Evolutionary conservation across 805 yeast species (phyloP), one percentile per base, ranked within the genome.

Genomic region (Ogataea zsoltii): DNA sequence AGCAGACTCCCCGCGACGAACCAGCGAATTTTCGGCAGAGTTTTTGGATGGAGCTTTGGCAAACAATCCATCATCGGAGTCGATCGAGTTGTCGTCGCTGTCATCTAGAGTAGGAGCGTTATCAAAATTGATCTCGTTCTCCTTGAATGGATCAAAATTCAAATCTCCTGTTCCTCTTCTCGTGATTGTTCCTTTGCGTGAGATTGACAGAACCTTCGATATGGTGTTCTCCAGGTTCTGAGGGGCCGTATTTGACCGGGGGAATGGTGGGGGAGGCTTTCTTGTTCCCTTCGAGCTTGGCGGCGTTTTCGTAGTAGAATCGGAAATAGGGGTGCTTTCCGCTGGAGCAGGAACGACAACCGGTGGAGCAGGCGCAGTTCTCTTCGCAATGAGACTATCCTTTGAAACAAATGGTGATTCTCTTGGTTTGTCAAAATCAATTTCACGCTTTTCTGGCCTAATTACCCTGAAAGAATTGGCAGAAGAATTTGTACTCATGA

Each of bases 391-490:
- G 17, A 86, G 68, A 45, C 71, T 76, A 19, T 54, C 57, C 10
- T 47, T 47, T 1, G 82, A 75, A 1, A 74, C 66, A 57, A 77
- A 86, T 1, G 96, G 95, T 0, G 96, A 83, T 37, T 79, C 80
- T 35, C 96, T 68, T 41, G 89, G 72, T 54, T 85, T 80, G 56
- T 88, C 94, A 59, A 88, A 88, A 62, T 90, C 90, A 49, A 88
- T 88, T 56, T 86, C 96, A 28, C 76, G 70, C 12, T 76, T 79
- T n/a, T 77, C 80, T 18, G 79, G 77, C 26, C 91, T 67, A 7
- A 88, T 75, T 1, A 88, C 83, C 47, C 84, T 74, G 60, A 88
- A 88, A 0, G 88, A 70, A 33, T 76, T 54, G 11, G 33, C 45
- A 4, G 51, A 44, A 4, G 45, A 44, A 3, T 44, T 51, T 3